Evolutionary conservation across 2,329 filamentous ascomycete genomes (phyloP), one percentile per base, ranked within the genome.

Genomic region (Aureobasidium uvarum): DNA sequence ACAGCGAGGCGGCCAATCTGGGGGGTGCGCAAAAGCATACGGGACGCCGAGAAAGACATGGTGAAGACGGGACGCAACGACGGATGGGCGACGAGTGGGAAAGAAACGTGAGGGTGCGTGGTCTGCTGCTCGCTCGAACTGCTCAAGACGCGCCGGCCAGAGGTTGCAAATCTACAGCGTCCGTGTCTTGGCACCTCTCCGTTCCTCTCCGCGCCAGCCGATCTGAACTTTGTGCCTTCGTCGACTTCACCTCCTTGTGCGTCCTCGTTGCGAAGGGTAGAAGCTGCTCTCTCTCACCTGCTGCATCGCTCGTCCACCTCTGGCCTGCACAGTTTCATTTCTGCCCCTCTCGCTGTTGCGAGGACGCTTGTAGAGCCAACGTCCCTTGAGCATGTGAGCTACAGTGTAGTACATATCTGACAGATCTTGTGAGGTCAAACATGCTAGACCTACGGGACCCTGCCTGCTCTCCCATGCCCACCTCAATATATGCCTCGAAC

Each of bases 11-110:
- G 73, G 69, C 76, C 72, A 70, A 79, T 76, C 74, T 75, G 74
- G 71, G 78, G 76, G 68, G 74, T 77, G 75, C 81, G 75, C 69
- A 78, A 72, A 71, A 80, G 75, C 71, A 78, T 76, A 71, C 80
- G 78, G 70, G 80, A 76, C 72, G 77, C 74, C 68, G 77, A 72
- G 72, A 80, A 74, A 75, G 80, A 80, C 81, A 83, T 83, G 68
- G 70, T 77, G 72, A 50, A 60, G 48, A 54, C 46, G 39, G 16
- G 43, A 45, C 46, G 58, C 59, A 33, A 43, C 59, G 36, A 43
- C 58, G 62, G 54, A 48, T 41, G 50, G 66, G 38, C 56, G 43
- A 36, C 23, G 41, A 52, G 43, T 63, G 36, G 41, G 45, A 48
- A 13, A 25, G 38, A 39, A 50, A 18, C 33, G 46, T 56, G 65